phyloP scores from a whole-genome alignment of 2,329 filamentous ascomycete genomes.

The Hymenoscyphus scutula region DNA sequence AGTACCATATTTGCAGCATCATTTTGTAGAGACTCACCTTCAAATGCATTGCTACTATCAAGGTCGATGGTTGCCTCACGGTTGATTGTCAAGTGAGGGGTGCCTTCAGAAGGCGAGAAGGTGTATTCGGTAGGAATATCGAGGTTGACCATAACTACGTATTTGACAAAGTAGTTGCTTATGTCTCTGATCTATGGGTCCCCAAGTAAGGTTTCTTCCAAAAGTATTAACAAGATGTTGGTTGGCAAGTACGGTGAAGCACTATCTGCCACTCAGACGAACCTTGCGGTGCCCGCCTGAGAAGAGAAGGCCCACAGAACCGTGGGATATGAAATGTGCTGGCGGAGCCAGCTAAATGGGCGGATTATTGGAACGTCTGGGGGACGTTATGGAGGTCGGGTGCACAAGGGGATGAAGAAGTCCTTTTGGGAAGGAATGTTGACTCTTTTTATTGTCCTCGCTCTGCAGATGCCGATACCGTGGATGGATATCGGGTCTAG shows the following conservation, averaged over 20 bases:
- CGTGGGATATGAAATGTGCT: conserved; percentile 64
- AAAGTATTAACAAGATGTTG: conserved; percentile 16
- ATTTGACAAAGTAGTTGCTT: conserved; percentile 2
- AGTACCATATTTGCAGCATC: conserved; percentile 28
- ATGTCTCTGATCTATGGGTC: conserved; percentile 1
- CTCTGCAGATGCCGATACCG: conserved; percentile 81
- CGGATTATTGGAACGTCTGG: conserved; percentile 56
- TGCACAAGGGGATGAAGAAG: conserved; percentile 78
- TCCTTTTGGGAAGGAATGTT: conserved; percentile 85
- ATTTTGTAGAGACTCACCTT: conserved; percentile 57
- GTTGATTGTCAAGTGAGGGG: conserved; percentile 93
- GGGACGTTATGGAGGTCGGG: conserved; percentile 89
- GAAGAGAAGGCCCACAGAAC: conserved; percentile 94
- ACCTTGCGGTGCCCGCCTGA: conserved; percentile 90
- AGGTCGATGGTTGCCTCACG: conserved; percentile 89
- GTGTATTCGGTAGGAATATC: conserved; percentile 79
- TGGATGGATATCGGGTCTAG: conserved; percentile 79
- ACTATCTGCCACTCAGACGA: conserved; percentile 98
- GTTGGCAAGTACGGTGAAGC: conserved; percentile 68
- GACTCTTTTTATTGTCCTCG: conserved; percentile 62
- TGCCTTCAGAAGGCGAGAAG: conserved; percentile 77
- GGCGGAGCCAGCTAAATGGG: conserved; percentile 81
- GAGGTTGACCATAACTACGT: conserved; percentile 77
- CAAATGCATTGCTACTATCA: conserved; percentile 94
- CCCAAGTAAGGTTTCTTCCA: conserved; percentile 1